These are phyloP conservation scores for Trametes hirsuta DNA, from an alignment of 1,284 basidiomycete species.

Conservation along the genomic window DNA sequence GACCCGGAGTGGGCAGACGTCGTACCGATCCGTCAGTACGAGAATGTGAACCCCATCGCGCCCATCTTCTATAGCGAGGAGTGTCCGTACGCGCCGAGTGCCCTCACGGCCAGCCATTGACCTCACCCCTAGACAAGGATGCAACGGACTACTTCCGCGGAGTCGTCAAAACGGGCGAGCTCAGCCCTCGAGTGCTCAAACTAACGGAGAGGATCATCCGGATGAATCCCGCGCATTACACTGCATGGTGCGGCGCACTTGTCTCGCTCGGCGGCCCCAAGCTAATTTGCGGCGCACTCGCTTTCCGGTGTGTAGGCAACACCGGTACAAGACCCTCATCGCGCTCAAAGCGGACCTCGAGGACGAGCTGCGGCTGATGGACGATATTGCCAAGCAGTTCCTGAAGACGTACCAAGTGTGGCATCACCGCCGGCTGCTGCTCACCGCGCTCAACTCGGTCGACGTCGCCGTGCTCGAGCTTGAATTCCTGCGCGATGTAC, in stretches of 20 bases:
- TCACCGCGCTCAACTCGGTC: slow-evolving; percentile 51
- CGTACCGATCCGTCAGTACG: slow-evolving; percentile 80
- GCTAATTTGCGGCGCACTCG: neutral
- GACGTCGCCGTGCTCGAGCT: slow-evolving; percentile 62
- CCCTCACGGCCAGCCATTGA: slow-evolving; percentile 5
- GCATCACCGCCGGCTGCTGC: slow-evolving; percentile 91
- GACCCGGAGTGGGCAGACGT: slow-evolving; percentile 82
- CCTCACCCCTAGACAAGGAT: slow-evolving; percentile 72
- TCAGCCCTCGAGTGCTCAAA: slow-evolving; percentile 77
- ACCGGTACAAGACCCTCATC: slow-evolving; percentile 84
- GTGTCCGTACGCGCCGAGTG: slow-evolving; percentile 59
- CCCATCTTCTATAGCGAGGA: slow-evolving; percentile 87
- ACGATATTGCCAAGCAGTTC: slow-evolving; percentile 78
- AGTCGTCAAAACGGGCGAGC: slow-evolving; percentile 75
- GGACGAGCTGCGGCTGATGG: slow-evolving; percentile 80
- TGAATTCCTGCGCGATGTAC: slow-evolving; percentile 72
- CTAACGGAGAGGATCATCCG: slow-evolving; percentile 87
- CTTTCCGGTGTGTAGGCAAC: slow-evolving; percentile 67
- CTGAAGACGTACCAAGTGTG: slow-evolving; percentile 97
- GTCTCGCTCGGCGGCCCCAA: neutral
- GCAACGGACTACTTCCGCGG: slow-evolving; percentile 92
- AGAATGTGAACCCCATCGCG: slow-evolving; percentile 76
- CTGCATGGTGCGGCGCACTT: slow-evolving; percentile 73
- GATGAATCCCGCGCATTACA: slow-evolving; percentile 92
- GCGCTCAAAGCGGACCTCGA: slow-evolving; percentile 69